These are phyloP conservation scores for Tulasnella sp. DNA, from an alignment of 768 basidiomycete genomes.

Conservation along the genomic window DNA sequence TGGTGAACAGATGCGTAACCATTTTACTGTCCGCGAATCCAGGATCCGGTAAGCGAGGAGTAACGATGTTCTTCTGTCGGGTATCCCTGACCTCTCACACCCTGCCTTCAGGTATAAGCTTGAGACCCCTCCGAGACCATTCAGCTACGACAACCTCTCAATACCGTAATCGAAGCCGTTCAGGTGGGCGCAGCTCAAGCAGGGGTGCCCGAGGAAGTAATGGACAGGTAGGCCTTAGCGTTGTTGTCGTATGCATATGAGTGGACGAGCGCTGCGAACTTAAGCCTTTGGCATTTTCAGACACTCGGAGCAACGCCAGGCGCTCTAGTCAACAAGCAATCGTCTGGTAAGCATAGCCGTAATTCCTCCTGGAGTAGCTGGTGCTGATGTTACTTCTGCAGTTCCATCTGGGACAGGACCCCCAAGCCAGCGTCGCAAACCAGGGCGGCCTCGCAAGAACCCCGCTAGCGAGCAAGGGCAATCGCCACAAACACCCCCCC, in stretches of 20 bases:
- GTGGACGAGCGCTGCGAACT: background rate
- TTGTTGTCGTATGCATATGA: background rate
- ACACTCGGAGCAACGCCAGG: background rate
- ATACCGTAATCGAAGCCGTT: background rate
- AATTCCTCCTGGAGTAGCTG: background rate
- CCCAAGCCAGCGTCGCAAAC: background rate
- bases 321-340: background rate
- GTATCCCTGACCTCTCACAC: background rate
- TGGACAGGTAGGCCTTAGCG: background rate
- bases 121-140: background rate
- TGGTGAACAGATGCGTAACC: background rate
- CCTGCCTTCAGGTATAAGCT: background rate
- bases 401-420: background rate
- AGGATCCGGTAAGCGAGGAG: background rate
- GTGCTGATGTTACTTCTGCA: background rate
- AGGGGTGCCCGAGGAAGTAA: background rate
- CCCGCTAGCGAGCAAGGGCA: background rate
- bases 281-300: background rate
- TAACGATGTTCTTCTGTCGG: background rate
- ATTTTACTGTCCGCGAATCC: background rate
- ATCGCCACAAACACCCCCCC: background rate
- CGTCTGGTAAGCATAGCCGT: background rate
- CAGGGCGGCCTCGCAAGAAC: background rate
- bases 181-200: background rate
- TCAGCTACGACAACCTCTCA: background rate